Evolutionary conservation across 345 rosid genomes (phyloP), one percentile per base, ranked within the genome.

Genomic region (Hypericum androsaemum): DNA sequence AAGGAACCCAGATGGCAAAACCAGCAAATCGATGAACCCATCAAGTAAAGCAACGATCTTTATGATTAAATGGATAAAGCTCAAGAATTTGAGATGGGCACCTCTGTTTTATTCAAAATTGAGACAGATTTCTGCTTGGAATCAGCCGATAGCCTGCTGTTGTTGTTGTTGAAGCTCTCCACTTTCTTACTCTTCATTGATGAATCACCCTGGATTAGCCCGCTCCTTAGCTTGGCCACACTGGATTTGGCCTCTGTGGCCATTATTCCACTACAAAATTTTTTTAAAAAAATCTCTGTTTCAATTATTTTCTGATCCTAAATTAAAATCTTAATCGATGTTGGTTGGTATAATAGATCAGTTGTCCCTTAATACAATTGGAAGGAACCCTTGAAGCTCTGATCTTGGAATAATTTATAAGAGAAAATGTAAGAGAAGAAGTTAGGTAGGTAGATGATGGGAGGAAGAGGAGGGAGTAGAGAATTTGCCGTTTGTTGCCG

Each of bases 41-140:
- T 15, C 42, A 58, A 16, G 17, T 53, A 41, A 22, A 22, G 32
- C 32, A 22, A 22, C 32, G 4, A 22, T 22, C 32, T 22, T 22
- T 22, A 22, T 4, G 32, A n/a, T n/a, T n/a, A n/a, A n/a, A 54
- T 72, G 13, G 6, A 11, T 5, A 11, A 16, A 42, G 50, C 36
- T 41, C 11, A 46, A 6, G 52, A 39, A 12, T 2, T 16, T 3
- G 32, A 22, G 32, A 60, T 51, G 67, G 59, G 54, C 65, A 86
- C 90, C 86, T 78, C 82, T 8, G 77, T 64, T 76, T 79, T 84
- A 8, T 59, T 41, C 56, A 59, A 64, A 59, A 61, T 57, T 22
- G 92, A 67, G 0, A 60, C 55, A 50, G 82, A 68, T 73, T 70
- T 82, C 37, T 44, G 61, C 77, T 77, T 78, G 7, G 70, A 37